Percentiles rank a stretch among this genome's conserved stretches.
Conservation (phyloP, 2,329 filamentous ascomycete genomes). For the Fusarium graminum region DNA sequence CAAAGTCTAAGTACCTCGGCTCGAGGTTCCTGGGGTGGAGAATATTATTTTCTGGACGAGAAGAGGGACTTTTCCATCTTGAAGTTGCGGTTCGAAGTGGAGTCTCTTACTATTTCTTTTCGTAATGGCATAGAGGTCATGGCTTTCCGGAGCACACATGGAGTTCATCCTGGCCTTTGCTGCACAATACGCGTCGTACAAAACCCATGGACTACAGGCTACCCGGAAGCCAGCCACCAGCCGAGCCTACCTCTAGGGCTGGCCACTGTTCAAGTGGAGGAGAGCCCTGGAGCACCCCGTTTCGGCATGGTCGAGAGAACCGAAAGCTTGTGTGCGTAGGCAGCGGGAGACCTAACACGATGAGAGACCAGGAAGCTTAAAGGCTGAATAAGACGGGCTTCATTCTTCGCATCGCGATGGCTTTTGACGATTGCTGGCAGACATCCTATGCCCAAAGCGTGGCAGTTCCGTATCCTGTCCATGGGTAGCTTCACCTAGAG, state of each 20-base stretch:
- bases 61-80: constrained; percentile 3
- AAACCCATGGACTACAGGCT: constrained; percentile 16
- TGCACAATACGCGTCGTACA: constrained; percentile 26
- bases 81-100: constrained; percentile 29
- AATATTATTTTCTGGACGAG: constrained; percentile 7
- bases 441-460: constrained; percentile 42
- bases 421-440: constrained; percentile 12
- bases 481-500: constrained; percentile 28
- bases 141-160: constrained; percentile 10
- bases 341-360: constrained; percentile 2
- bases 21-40: constrained; percentile 27
- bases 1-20: constrained; percentile 38
- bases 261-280: background rate
- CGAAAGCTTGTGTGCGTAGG: constrained; percentile 31
- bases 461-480: constrained; percentile 24
- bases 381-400: constrained; percentile 11
- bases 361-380: background rate
- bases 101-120: constrained; percentile 2
- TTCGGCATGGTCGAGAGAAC: constrained; percentile 36
- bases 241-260: too few relatives aligned
- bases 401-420: constrained; percentile 24
- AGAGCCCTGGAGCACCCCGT: constrained; percentile 24
- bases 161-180: constrained; percentile 4
- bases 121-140: background rate
- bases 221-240: constrained; percentile 8